Evolutionary conservation across 2,329 filamentous ascomycete species (phyloP).

Genomic region (Talaromyces sp.): DNA sequence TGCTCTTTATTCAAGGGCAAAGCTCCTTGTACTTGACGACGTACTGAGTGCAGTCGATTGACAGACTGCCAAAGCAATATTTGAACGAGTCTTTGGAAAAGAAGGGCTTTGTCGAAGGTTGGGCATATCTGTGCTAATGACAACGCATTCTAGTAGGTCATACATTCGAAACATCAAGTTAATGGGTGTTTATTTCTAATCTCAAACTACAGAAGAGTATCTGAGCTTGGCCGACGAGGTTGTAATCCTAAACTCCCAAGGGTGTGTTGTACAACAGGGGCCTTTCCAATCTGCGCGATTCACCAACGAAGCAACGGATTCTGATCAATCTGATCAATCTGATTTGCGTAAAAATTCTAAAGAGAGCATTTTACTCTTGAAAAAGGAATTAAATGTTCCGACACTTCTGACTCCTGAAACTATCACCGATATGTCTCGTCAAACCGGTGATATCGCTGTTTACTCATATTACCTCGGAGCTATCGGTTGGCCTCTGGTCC

Average conservation of each 20-base stretch:
- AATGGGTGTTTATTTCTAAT: no score
- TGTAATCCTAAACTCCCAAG: no score
- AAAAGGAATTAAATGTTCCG: neutral
- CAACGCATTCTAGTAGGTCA: constrained; percentile 9
- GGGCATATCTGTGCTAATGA: constrained; percentile 12
- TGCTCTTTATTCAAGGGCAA: constrained; percentile 46
- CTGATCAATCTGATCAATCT: no score
- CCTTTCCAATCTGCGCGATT: no score
- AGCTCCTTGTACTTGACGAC: constrained; percentile 14
- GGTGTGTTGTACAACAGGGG: no score
- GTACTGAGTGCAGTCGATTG: constrained; percentile 14
- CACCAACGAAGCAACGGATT: no score
- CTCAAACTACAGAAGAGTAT: no score
- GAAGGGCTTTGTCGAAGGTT: constrained; percentile 8
- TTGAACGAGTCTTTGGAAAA: constrained; percentile 13
- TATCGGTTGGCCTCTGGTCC: constrained; percentile 10
- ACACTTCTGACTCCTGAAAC: constrained; percentile 8
- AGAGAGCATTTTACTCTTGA: no score
- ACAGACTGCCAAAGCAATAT: constrained; percentile 4
- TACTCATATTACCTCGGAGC: constrained; percentile 16
- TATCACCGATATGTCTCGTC: constrained; percentile 14
- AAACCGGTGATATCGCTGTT: constrained; percentile 16
- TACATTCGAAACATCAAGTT: no score
- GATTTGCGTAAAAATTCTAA: no score
- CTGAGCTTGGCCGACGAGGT: no score